Conservation (phyloP, 2,329 filamentous ascomycete species). For the Exserohilum rostratum region DNA sequence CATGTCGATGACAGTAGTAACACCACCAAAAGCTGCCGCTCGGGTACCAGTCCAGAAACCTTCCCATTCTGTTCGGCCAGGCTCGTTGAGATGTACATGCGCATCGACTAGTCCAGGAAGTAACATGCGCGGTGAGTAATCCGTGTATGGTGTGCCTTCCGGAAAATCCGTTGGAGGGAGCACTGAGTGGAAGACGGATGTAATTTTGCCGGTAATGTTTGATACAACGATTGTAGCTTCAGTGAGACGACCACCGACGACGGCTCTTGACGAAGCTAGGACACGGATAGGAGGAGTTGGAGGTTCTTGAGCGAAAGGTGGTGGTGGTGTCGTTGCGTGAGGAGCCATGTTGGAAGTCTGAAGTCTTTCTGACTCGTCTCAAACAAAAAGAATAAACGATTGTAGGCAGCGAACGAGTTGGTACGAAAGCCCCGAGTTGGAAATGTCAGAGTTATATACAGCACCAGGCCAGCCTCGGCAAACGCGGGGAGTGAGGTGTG, state of each 20-base stretch:
- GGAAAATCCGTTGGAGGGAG: conserved; percentile 80
- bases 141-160: conserved; percentile 71
- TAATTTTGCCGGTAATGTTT: conserved; percentile 80
- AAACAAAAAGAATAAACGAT: conserved; percentile 14
- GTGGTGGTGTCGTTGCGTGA: conserved; percentile 44
- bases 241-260: conserved; percentile 77
- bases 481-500: conserved; percentile 28
- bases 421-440: conserved; percentile 13
- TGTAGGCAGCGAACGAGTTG: conserved; percentile 4
- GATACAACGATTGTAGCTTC: conserved; percentile 86
- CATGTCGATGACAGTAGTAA: conserved; percentile 98
- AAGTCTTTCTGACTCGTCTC: background rate
- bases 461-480: conserved; percentile 25
- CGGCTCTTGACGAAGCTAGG: conserved; percentile 80
- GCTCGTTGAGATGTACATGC: conserved; percentile 97
- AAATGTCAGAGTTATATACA: conserved; percentile 29
- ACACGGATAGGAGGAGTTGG: conserved; percentile 66
- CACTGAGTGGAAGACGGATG: conserved; percentile 73
- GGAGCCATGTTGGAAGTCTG: conserved; percentile 41
- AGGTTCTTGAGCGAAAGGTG: conserved; percentile 30
- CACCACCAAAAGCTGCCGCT: conserved; percentile 91
- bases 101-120: conserved; percentile 94
- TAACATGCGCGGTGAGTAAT: conserved; percentile 84
- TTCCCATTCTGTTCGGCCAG: conserved; percentile 96
- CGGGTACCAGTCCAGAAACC: conserved; percentile 94